Evolutionary conservation across 345 rosid genomes (phyloP), one percentile per base, ranked within the genome.

Genomic region (Hevea brasiliensis): DNA sequence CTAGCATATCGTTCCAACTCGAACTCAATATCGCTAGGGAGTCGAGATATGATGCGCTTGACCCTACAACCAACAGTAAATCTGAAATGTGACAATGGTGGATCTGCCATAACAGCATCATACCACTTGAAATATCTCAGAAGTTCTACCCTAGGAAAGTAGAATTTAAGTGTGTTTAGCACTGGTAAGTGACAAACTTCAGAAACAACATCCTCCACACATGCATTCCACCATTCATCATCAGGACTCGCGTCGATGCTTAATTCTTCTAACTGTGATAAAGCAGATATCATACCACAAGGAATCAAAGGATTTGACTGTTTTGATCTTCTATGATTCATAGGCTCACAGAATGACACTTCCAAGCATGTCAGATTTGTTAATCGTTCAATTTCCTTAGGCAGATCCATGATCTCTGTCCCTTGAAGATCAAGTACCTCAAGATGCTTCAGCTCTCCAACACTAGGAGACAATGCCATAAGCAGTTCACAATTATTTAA

Each of bases 211-310:
- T 40, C 71, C 65, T 44, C 58, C 17, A 35, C 71, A 14, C 42
- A 44, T 29, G 70, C 73, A 4, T 58, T 53, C 74, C 79, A 76
- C n/a, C 74, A 18, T 66, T 70, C 37, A 65, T 76, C 47, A 73
- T 54, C 79, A 6, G 66, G 61, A 64, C 67, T 24, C 47, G 57
- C 75, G 8, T 70, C 70, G 32, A 70, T 61, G 7, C 35, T 63
- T 18, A 76, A 20, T 40, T 76, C 75, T 70, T 64, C 65, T 70
- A 76, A 32, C 20, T 17, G 0, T 9, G 40, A 0, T 0, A 70
- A 56, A 20, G 29, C 10, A 54, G 20, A 56, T 0, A 78, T 53
- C n/a, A 56, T 37, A 15, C 65, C 65, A 20, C 58, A 21, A 20
- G 65, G 65, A 67, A 78, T 73, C 60, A 72, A 0, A 0, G 23